Evolutionary conservation across 2,329 filamentous ascomycete genomes (phyloP), one percentile per base, ranked within the genome.

Genomic region (Chrysoporthe puriensis): DNA sequence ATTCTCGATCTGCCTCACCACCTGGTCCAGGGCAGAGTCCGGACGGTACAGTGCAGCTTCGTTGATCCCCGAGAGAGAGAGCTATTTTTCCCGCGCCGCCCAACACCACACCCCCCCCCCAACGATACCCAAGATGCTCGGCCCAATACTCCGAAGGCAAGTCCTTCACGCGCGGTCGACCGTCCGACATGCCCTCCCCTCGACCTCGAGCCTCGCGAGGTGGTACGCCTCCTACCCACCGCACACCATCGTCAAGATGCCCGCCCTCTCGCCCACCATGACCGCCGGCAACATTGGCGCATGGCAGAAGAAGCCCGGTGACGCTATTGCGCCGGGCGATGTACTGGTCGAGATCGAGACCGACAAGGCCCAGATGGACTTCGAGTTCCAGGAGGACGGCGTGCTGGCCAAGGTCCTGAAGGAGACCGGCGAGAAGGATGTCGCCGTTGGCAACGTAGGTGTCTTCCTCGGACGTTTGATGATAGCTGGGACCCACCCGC

Each of bases 351-450:
- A 97, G 86, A 97, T 98, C 76, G 96, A 99, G 88, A 99, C 96
- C 75, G 96, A 99, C 83, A 99, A 99, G 88, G 96, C 96, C 72
- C 96, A 98, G 85, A 99, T 99, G 96, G 96, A 99, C 85, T 98
- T 99, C 80, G 96, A 99, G 83, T 98, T 97, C 83, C 96, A 99
- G 83, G 96, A 99, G 77, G 96, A 98, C 79, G 96, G 95, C 85
- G 88, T 97, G 70, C 86, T 99, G 73, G 95, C 96, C 76, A 97
- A 97, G 87, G 87, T 98, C 72, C 85, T 99, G 77, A 96, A 94
- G 84, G 92, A 97, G 58, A 90, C 91, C 69, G 96, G 96, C 73
- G 91, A 91, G 81, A 99, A 98, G 86, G 96, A 99, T 79, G 85
- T 99, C 71, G 80, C 95, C 42, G 94, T 99, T 75, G 96, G 96